These are phyloP conservation scores for Carex kokanica DNA, from an alignment of 176 grass and related monocot genomes.

Conservation along the genomic window DNA sequence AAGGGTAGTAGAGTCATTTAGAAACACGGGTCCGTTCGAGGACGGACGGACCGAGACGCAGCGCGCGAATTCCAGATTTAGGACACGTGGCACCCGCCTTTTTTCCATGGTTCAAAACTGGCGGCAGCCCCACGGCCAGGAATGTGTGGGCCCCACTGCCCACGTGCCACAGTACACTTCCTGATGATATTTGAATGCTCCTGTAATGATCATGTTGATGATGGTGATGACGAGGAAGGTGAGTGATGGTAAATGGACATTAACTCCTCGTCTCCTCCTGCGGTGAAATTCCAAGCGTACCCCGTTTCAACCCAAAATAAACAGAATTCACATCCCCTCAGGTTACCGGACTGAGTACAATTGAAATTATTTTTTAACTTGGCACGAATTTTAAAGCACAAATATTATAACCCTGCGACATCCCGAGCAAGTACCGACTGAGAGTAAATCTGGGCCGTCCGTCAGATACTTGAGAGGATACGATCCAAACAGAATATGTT, in stretches of 20 bases:
- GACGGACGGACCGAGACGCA: conserved; percentile 16
- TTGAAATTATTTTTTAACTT: no score
- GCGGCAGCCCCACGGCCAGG: not conserved
- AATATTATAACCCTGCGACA: no score
- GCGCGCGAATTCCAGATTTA: conserved; percentile 6
- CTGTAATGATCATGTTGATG: not conserved
- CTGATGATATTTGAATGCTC: conserved; percentile 5
- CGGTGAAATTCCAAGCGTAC: not conserved
- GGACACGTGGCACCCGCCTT: conserved; percentile 1
- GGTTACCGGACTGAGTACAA: no score
- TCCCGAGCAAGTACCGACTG: no score
- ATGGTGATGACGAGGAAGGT: not conserved
- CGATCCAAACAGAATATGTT: no score
- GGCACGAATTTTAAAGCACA: no score
- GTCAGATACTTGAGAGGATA: no score
- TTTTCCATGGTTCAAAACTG: conserved; percentile 7
- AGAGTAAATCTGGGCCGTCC: no score
- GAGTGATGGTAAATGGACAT: not conserved
- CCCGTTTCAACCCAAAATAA: not conserved
- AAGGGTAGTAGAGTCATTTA: not conserved
- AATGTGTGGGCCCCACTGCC: not conserved
- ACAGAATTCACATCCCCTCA: no score
- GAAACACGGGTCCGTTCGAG: not conserved
- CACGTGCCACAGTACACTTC: not conserved
- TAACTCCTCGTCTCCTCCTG: not conserved